phyloP scores from a whole-genome alignment of 257 asterid species.

The Oldenlandia corymbosa region DNA sequence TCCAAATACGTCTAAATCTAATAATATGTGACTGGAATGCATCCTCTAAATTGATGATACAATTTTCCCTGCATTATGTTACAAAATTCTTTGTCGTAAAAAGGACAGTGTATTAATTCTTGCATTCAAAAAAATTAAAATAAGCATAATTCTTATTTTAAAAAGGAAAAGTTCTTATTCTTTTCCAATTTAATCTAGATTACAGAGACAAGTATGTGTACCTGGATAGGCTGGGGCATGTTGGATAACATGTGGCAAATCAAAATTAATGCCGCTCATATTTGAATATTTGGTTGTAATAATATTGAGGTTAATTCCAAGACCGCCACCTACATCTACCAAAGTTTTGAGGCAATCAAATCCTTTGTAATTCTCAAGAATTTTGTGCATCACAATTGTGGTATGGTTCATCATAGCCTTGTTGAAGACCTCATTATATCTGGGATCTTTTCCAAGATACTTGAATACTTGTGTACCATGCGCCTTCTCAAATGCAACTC shows the following conservation, averaged over 20 bases:
- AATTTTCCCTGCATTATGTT: no score
- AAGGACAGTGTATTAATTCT: no score
- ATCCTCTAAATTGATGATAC: no score
- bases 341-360: conserved; percentile 26
- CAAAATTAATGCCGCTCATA: conserved; percentile 35
- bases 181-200: no score
- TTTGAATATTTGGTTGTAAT: conserved; percentile 33
- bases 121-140: no score
- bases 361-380: conserved; percentile 30
- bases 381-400: conserved; percentile 17
- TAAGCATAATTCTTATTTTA: no score
- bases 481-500: conserved; percentile 28
- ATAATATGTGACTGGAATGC: no score
- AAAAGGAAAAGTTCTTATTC: no score
- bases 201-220: no score
- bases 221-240: conserved; percentile 35
- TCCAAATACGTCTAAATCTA: no score
- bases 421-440: conserved; percentile 26
- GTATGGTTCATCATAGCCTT: conserved; percentile 32
- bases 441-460: conserved; percentile 20
- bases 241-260: conserved; percentile 34
- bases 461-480: conserved; percentile 32
- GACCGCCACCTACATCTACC: conserved; percentile 48
- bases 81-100: no score
- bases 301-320: conserved; percentile 26